Evolutionary conservation across 208 protist genomes (phyloP).

Genomic region (Acanthamoeba sp.): DNA sequence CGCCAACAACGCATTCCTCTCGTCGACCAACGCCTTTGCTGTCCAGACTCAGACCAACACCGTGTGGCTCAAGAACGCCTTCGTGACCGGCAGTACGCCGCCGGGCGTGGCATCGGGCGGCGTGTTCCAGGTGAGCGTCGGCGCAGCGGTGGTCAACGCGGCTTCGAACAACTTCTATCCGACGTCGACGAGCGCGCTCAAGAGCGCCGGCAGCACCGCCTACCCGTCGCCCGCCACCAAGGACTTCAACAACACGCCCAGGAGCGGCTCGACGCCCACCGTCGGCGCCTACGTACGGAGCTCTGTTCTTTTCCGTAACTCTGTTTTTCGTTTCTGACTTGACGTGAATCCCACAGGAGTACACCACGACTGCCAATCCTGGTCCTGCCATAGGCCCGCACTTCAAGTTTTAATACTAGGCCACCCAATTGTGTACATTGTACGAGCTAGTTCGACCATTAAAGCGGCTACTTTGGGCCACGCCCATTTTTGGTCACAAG

Average conservation of each 20-base stretch:
- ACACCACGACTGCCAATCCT: not conserved
- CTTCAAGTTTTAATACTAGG: not conserved
- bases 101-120: not conserved
- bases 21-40: not conserved
- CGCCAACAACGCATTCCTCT: not conserved
- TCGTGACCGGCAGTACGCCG: not conserved
- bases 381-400: not conserved
- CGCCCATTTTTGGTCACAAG: too few species aligned
- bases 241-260: not conserved
- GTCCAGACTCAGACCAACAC: not conserved
- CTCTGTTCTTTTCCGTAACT: too few species aligned
- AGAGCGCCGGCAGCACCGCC: not conserved
- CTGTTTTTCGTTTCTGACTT: not conserved
- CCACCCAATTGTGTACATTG: too few species aligned
- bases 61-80: constrained; percentile 20
- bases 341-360: not conserved
- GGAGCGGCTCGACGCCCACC: not conserved
- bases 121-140: not conserved
- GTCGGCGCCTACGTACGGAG: constrained; percentile 5
- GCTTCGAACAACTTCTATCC: constrained; percentile 10
- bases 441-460: too few species aligned
- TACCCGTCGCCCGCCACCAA: not conserved
- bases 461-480: too few species aligned
- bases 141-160: not conserved
- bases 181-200: not conserved